Evolutionary conservation across 495 filamentous ascomycete species (phyloP).

Genomic region (Lepraria neglecta): DNA sequence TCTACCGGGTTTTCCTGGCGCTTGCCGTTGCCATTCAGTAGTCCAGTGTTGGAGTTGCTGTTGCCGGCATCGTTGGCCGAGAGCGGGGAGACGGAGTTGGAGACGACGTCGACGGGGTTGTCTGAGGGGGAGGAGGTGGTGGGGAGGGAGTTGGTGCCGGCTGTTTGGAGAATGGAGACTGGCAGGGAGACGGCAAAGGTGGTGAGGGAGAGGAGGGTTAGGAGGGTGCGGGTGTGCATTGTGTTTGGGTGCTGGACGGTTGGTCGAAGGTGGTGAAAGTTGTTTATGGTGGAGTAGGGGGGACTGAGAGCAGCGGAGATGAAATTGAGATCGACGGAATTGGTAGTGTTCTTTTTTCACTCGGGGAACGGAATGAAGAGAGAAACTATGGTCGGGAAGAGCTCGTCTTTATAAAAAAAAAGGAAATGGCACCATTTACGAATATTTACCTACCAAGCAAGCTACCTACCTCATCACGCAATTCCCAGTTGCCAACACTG

Average conservation of each 20-base stretch:
- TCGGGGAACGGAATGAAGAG: neutral
- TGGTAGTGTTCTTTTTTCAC: neutral
- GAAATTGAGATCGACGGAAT: neutral
- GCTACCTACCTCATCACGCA: too few relatives aligned
- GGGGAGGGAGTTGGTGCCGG: neutral
- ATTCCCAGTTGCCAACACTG: too few relatives aligned
- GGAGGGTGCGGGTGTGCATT: neutral
- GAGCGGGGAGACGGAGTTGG: slow-evolving; percentile 4
- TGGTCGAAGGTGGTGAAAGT: neutral
- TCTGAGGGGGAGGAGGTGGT: neutral
- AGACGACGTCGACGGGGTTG: slow-evolving; percentile 3
- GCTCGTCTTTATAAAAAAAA: neutral
- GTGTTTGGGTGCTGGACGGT: neutral
- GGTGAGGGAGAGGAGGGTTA: neutral
- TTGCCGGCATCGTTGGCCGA: neutral
- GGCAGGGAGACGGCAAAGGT: neutral
- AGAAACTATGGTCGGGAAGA: neutral
- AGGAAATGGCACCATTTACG: neutral
- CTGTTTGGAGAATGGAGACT: neutral
- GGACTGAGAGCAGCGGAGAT: too few relatives aligned
- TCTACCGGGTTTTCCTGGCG: neutral
- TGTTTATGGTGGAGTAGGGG: neutral
- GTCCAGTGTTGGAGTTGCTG: neutral
- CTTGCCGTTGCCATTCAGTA: slow-evolving; percentile 3
- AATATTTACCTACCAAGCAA: neutral